Base-by-base conservation (phyloP, 176 grass and related monocot genomes). In the Carex littledalei region DNA sequence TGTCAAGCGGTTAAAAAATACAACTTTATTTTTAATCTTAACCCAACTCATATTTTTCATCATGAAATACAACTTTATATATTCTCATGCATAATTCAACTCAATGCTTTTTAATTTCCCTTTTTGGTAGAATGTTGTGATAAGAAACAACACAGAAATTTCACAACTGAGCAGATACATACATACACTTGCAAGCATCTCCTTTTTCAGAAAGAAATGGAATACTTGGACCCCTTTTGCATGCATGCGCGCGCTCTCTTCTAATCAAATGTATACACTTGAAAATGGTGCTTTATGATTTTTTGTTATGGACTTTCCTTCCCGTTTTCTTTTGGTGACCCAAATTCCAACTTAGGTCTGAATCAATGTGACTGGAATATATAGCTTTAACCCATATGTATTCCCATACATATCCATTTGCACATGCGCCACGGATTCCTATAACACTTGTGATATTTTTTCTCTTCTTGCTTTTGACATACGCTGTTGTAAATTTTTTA, bases 271-370 rank as follows among this genome's bases (percentile, higher is more conserved):
- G 35, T 81, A 45, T 17, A 65, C 34, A 82, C 18, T 82, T 65
- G 59, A 64, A 43, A 65, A 8, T 65, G 34, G 58, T 24, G 61
- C 56, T 65, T 63, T 63, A 82, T 61, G 35, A 60, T 81, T 20
- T 24, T 63, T 82, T 45, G 56, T 45, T 5, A 63, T 64, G 61
- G 79, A 49, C 63, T 83, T 83, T 83, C 81, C 81, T 83, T 83
- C 57, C 55, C 79, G 81, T 83, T 83, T 83, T 83, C 81, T 69
- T 83, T 83, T 67, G 81, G 81, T 54, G 63, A 83, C 62, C 21
- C 41, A 83, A 83, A 83, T 83, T 83, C 81, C 81, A 50, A 83
- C 56, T 83, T 68, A 26, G 62, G 61, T 69, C 81, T 16, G 63
- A 83, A 24, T 24, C 24, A 24, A 83, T 49, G 80, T 50, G 60